Conservation (phyloP, 139 green algal species). For the Volvox africanus region DNA sequence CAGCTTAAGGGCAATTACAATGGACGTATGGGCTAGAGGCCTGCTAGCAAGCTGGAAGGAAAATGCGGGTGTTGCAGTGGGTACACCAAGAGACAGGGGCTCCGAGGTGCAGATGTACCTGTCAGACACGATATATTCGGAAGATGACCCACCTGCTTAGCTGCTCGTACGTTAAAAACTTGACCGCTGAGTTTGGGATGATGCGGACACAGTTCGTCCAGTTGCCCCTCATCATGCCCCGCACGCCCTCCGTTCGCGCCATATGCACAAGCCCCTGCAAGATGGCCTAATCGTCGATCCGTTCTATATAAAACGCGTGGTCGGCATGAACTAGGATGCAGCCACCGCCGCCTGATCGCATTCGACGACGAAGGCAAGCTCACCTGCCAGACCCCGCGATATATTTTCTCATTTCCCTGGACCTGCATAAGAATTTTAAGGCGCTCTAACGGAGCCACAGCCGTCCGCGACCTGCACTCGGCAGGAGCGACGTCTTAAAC, state of each 20-base stretch:
- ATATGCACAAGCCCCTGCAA: constrained; percentile 90
- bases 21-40: too few species aligned
- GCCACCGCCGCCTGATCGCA: constrained; percentile 8
- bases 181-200: constrained; percentile 97
- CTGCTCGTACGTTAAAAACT: constrained; percentile 98
- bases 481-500: too few species aligned
- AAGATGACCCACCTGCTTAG: constrained; percentile 69
- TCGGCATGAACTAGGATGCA: neutral
- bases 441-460: constrained; percentile 96
- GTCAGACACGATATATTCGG: too few species aligned
- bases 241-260: constrained; percentile 84
- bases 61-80: too few species aligned
- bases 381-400: constrained; percentile 90
- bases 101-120: too few species aligned
- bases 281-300: neutral
- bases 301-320: neutral
- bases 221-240: constrained; percentile 97
- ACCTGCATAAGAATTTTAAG: constrained; percentile 99
- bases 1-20: too few species aligned
- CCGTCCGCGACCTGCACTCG: constrained; percentile 90
- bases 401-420: constrained; percentile 93
- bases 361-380: constrained; percentile 8
- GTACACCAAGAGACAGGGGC: too few species aligned
- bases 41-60: too few species aligned
- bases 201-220: constrained; percentile 98